Conservation (phyloP, 306 rosid genomes). For the Cajanus cajan region DNA sequence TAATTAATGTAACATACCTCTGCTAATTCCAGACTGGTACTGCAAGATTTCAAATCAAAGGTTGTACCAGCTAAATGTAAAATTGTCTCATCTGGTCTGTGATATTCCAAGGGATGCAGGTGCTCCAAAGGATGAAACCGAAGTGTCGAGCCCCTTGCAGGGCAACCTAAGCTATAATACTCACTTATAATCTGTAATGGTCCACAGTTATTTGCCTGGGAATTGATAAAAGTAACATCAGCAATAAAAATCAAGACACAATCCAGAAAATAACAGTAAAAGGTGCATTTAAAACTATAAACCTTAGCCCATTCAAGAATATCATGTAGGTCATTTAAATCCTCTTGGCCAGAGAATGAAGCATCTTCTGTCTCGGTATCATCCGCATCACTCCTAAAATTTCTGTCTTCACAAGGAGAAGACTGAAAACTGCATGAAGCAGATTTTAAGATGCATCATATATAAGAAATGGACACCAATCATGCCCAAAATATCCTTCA, state of each 20-base stretch:
- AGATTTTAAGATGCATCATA: slow-evolving; percentile 19
- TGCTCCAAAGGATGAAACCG: slow-evolving; percentile 75
- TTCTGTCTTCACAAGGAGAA: slow-evolving; percentile 93
- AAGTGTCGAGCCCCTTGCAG: slow-evolving; percentile 72
- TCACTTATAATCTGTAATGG: slow-evolving; percentile 83
- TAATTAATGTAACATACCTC: slow-evolving; percentile 60
- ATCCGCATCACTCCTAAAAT: slow-evolving; percentile 89
- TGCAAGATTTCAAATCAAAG: slow-evolving; percentile 73
- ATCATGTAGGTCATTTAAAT: slow-evolving; percentile 71
- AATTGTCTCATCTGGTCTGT: slow-evolving; percentile 58
- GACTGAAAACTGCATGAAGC: slow-evolving; percentile 81
- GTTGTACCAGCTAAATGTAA: slow-evolving; percentile 70
- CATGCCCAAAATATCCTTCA: slow-evolving; percentile 67
- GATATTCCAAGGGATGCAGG: slow-evolving; percentile 48
- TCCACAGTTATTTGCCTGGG: slow-evolving; percentile 80
- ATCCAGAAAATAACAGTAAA: slow-evolving; percentile 7
- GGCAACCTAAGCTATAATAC: slow-evolving; percentile 69
- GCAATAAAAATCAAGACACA: slow-evolving; percentile 17
- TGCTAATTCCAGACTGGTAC: slow-evolving; percentile 63
- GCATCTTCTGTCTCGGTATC: slow-evolving; percentile 94
- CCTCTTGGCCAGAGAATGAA: slow-evolving; percentile 93
- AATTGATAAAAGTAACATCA: slow-evolving; percentile 23
- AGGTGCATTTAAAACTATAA: slow-evolving; percentile 23
- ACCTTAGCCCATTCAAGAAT: slow-evolving; percentile 99
- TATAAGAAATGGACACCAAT: slow-evolving; percentile 26